Conservation (phyloP, 1,139 yeast species). For the Yarrowia galli region DNA sequence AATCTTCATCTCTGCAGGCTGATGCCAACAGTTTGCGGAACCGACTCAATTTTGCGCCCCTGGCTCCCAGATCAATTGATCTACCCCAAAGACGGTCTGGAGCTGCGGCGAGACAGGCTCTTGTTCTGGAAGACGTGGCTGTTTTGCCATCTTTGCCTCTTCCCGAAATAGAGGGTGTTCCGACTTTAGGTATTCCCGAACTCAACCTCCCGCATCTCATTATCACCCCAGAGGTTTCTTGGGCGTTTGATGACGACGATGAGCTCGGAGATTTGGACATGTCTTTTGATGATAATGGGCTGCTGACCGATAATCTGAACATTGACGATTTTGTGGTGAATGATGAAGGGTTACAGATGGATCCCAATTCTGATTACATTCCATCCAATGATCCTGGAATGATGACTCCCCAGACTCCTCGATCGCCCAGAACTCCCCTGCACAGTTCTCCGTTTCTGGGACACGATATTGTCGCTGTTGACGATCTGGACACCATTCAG, state of each 20-base stretch:
- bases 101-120: neutral
- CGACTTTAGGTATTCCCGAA: neutral
- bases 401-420: conserved; percentile 1
- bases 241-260: conserved; percentile 18
- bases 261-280: conserved; percentile 21
- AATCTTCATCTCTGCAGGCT: neutral
- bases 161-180: neutral
- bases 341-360: neutral
- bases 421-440: neutral
- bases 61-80: conserved; percentile 6
- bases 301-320: conserved; percentile 18
- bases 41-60: neutral
- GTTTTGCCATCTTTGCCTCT: neutral
- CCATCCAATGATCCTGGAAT: neutral
- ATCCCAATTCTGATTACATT: neutral
- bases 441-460: neutral
- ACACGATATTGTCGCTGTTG: neutral
- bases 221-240: conserved; percentile 14
- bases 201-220: conserved; percentile 2
- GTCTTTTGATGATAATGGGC: conserved; percentile 17
- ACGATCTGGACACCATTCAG: conserved; percentile 14
- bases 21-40: neutral
- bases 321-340: conserved; percentile 7
- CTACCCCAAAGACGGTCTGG: neutral
- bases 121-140: conserved; percentile 12